Evolutionary conservation across 2,329 filamentous ascomycete genomes (phyloP), one percentile per base, ranked within the genome.

Genomic region (Thelonectria blattea): DNA sequence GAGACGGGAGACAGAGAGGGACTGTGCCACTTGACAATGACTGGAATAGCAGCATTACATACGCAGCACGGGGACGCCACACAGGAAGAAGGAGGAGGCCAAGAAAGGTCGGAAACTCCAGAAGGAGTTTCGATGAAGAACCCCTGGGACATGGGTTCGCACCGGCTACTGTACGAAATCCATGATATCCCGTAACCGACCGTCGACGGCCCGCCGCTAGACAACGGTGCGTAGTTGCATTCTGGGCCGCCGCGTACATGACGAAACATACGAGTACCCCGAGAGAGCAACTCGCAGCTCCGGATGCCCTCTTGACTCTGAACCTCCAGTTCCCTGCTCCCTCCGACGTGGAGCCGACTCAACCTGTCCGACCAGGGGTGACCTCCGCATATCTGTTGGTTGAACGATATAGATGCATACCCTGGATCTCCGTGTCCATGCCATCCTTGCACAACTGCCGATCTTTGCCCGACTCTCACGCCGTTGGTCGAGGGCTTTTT

Each of bases 371-470:
- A 14, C 20, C 10, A 30, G 27, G 24, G 24, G 10, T n/a, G 14
- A n/a, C 12, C 45, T 47, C 45, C 42, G 20, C 24, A 47, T 30
- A 47, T 47, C 45, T 27, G 22, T 15, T 27, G 45, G 45, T 22
- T 27, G 34, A 30, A 30, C 42, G 45, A 47, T 47, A 4, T 22
- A 47, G 45, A 47, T 30, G 8, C 27, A 30, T 47, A 27, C 20
- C 45, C 45, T 30, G 11, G 45, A 22, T 22, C 18, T 22, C 20
- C 24, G 42, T 27, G 45, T 27, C 32, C 15, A 47, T 47, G 20
- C n/a, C 17, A 47, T 47, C 45, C 45, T 14, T 47, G 45, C 45
- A 47, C 45, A 47, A 17, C 45, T 47, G 45, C 45, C 45, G 45
- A 47, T 47, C 45, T 24, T 47, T 47, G 27, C 45, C 45, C 9